Conservation (phyloP, 75 land plant species). For the Cupressus sempervirens region DNA sequence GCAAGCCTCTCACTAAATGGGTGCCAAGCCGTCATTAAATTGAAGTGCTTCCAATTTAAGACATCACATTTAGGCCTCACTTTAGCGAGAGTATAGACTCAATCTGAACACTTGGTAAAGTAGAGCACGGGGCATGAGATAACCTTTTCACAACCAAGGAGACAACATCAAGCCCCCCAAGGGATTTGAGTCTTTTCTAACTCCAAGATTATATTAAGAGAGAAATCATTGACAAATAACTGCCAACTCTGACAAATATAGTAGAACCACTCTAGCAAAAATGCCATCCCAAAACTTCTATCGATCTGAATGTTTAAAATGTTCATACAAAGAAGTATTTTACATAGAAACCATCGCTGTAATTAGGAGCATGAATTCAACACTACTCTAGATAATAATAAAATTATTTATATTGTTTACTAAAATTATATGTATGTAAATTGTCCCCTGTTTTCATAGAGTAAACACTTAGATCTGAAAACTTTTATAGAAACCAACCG, state of each 20-base stretch:
- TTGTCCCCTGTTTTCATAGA: neutral
- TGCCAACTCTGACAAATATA: neutral
- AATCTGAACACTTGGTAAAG: too few species aligned
- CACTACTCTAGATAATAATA: neutral
- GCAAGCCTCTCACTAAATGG: too few species aligned
- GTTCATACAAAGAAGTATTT: neutral
- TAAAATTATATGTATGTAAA: neutral
- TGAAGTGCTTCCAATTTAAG: too few species aligned
- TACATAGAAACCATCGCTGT: neutral
- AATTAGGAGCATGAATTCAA: neutral
- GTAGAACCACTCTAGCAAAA: neutral
- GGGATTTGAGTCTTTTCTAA: too few species aligned
- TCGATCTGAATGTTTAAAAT: neutral
- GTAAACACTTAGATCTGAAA: neutral
- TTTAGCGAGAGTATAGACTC: too few species aligned
- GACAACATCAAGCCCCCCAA: too few species aligned
- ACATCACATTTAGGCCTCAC: too few species aligned
- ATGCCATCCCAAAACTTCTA: neutral
- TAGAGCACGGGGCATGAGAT: too few species aligned
- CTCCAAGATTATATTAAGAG: too few species aligned
- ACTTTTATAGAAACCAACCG: constrained; percentile 30
- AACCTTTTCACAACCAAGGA: too few species aligned
- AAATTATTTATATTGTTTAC: neutral
- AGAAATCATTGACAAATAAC: neutral
- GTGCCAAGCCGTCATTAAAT: too few species aligned